phyloP scores from a whole-genome alignment of 257 asterid species.

The Solanum dulcamara region DNA sequence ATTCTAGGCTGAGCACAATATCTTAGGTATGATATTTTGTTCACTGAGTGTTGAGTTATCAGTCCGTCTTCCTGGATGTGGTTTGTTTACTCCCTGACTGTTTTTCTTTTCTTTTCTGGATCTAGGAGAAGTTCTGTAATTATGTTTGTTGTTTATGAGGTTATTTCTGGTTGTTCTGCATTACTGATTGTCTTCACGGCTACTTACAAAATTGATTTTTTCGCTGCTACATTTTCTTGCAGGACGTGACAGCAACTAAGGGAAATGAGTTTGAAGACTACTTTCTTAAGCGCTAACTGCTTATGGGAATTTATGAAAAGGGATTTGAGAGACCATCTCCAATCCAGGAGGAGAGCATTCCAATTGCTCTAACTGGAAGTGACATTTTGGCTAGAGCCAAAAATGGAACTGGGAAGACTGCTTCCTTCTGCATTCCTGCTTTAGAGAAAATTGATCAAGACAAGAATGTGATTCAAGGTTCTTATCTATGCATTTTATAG shows the following conservation, averaged over 20 bases:
- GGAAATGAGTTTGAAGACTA: slow-evolving; percentile 89
- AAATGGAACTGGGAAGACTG: slow-evolving; percentile 94
- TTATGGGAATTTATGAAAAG: slow-evolving; percentile 94
- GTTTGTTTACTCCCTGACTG: neutral
- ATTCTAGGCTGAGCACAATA: too few species aligned
- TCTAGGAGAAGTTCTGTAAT: neutral
- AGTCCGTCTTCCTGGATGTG: neutral
- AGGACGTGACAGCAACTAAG: slow-evolving; percentile 93
- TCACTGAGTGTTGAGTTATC: neutral
- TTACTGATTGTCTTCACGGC: neutral
- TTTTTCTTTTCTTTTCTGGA: neutral
- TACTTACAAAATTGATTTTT: neutral
- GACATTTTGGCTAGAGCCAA: slow-evolving; percentile 90
- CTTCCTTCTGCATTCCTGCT: slow-evolving; percentile 85
- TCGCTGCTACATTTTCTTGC: slow-evolving; percentile 8
- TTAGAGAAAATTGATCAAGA: slow-evolving; percentile 84
- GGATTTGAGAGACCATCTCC: slow-evolving; percentile 96
- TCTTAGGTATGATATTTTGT: neutral
- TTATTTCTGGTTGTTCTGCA: neutral
- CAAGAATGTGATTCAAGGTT: slow-evolving; percentile 81
- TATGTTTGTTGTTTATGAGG: neutral
- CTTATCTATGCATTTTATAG: neutral
- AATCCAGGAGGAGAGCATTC: slow-evolving; percentile 92
- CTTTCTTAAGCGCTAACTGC: slow-evolving; percentile 80
- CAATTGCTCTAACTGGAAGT: slow-evolving; percentile 86